These are phyloP conservation scores for Cercospora zeina DNA, from an alignment of 2,329 filamentous ascomycete genomes.

Conservation along the genomic window DNA sequence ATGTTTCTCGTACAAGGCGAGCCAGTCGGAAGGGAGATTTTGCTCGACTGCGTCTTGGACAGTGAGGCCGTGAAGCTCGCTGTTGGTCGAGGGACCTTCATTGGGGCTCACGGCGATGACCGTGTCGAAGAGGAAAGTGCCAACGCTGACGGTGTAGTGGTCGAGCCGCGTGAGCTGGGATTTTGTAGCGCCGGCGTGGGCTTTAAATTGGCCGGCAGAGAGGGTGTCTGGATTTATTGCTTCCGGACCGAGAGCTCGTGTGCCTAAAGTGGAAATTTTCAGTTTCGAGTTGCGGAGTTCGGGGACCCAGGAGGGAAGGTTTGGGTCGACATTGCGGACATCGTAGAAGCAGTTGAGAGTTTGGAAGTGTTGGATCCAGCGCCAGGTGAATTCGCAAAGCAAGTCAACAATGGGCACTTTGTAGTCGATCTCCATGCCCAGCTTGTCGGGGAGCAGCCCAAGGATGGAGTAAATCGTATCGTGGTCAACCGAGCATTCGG, in stretches of 20 bases:
- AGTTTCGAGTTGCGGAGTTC: constrained; percentile 8
- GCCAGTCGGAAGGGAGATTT: constrained; percentile 12
- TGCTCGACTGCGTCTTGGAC: constrained; percentile 6
- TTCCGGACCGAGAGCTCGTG: constrained; percentile 6
- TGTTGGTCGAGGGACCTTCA: neutral
- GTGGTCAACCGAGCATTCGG: constrained; percentile 12
- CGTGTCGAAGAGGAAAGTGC: constrained; percentile 10
- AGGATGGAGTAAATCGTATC: constrained; percentile 14
- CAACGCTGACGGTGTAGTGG: constrained; percentile 2
- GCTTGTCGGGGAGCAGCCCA: constrained; percentile 10
- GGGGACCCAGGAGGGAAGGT: constrained; percentile 13
- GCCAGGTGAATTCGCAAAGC: constrained; percentile 11
- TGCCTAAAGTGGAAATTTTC: neutral
- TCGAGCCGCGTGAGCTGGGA: neutral
- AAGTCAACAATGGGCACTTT: constrained; percentile 6
- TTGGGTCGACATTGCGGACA: constrained; percentile 9
- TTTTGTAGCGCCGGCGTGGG: neutral
- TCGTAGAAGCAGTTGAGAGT: constrained; percentile 13
- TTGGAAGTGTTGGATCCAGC: constrained; percentile 4
- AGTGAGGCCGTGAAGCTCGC: neutral
- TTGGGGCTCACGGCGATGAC: constrained; percentile 3
- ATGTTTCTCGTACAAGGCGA: neutral
- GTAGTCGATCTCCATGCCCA: constrained; percentile 14
- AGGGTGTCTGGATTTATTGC: constrained; percentile 12
- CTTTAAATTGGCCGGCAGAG: constrained; percentile 11